Evolutionary conservation across 768 basidiomycete genomes (phyloP).

Genomic region (Tylopilus plumbeoviolaceoides): DNA sequence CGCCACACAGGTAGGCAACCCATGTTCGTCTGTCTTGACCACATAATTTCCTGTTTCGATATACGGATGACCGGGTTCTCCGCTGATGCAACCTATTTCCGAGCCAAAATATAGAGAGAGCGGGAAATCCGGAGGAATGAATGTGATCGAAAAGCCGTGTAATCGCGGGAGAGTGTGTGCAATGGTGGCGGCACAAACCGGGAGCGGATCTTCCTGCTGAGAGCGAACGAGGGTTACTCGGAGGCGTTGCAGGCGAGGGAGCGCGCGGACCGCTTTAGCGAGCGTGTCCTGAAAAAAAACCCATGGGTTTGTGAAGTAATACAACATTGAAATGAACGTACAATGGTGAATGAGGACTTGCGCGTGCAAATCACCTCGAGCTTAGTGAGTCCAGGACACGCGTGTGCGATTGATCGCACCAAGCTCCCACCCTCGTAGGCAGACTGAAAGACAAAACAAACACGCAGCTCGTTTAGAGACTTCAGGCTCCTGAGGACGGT

Average conservation of each 20-base stretch:
- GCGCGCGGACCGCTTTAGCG: slow-evolving; percentile 56
- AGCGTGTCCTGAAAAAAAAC: slow-evolving; percentile 34
- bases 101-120: slow-evolving; percentile 45
- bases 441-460: slow-evolving; percentile 66
- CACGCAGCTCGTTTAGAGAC: slow-evolving; percentile 53
- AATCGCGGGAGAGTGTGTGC: slow-evolving; percentile 66
- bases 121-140: slow-evolving; percentile 56
- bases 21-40: slow-evolving; percentile 58
- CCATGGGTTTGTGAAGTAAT: neutral
- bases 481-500: slow-evolving; percentile 55
- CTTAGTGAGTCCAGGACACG: slow-evolving; percentile 61
- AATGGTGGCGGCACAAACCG: slow-evolving; percentile 56
- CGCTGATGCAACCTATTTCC: slow-evolving; percentile 35
- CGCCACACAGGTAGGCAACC: slow-evolving; percentile 51
- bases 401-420: slow-evolving; percentile 59
- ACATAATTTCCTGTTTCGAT: slow-evolving; percentile 50
- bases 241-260: slow-evolving; percentile 61
- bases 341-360: slow-evolving; percentile 71
- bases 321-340: slow-evolving; percentile 27
- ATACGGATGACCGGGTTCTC: slow-evolving; percentile 25
- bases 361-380: slow-evolving; percentile 64
- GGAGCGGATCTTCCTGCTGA: slow-evolving; percentile 58
- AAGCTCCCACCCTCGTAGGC: slow-evolving; percentile 72
- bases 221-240: slow-evolving; percentile 63
- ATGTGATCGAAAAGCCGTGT: slow-evolving; percentile 58